Conservation (phyloP, 805 yeast genomes). For the Candida alai region DNA sequence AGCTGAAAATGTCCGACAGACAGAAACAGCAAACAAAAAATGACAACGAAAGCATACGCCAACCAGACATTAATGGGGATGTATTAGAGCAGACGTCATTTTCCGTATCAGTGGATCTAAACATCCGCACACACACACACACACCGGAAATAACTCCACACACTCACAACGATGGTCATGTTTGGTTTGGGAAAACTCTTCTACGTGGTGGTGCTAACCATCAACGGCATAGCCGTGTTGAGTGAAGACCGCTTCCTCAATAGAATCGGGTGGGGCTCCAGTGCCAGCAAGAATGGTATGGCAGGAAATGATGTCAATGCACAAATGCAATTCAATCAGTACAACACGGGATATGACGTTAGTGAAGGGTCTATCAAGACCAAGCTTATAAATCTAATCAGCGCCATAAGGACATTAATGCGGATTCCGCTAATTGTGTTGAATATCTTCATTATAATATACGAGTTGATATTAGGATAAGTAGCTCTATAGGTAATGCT, state of each 20-base stretch:
- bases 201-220: constrained; percentile 54
- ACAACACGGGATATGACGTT: constrained; percentile 44
- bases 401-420: constrained; percentile 72
- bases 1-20: no score
- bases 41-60: no score
- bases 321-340: constrained; percentile 13
- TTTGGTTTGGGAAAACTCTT: constrained; percentile 60
- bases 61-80: no score
- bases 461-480: constrained; percentile 67
- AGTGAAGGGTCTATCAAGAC: constrained; percentile 43
- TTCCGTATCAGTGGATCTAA: no score
- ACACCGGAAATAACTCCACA: not conserved
- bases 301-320: constrained; percentile 2
- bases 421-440: constrained; percentile 70
- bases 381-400: constrained; percentile 59
- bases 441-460: constrained; percentile 61
- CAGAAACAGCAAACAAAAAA: no score
- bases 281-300: constrained; percentile 16
- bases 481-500: no score
- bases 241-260: constrained; percentile 77
- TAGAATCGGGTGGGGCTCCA: constrained; percentile 44
- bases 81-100: no score
- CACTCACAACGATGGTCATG: constrained; percentile 25
- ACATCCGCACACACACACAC: not conserved
- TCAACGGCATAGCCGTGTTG: constrained; percentile 73